Percentiles rank a stretch among this genome's conserved stretches.
These are phyloP conservation scores for Musa balbisiana DNA, from an alignment of 202 grass and related monocot genomes.

Conservation along the genomic window DNA sequence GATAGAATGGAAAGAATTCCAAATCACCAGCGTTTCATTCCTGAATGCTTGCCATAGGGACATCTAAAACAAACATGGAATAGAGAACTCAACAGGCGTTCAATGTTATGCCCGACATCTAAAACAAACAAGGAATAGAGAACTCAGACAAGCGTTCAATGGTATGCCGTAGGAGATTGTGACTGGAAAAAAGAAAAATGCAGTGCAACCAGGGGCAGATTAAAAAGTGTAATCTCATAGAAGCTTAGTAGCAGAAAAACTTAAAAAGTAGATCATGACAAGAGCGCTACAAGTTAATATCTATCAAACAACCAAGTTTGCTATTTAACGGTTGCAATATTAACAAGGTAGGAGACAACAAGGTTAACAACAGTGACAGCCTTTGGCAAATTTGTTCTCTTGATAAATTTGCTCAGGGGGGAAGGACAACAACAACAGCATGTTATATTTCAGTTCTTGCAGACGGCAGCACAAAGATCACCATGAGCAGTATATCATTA, in stretches of 20 bases:
- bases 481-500: not conserved
- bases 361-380: not conserved
- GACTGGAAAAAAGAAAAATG: not conserved
- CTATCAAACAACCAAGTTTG: not conserved
- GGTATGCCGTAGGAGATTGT: not conserved
- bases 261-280: not conserved
- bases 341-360: not conserved
- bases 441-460: not conserved
- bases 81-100: not conserved
- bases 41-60: not conserved
- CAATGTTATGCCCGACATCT: not conserved
- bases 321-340: not conserved
- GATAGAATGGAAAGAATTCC: no score
- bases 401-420: not conserved
- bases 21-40: no score
- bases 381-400: not conserved
- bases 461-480: not conserved
- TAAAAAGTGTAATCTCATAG: not conserved
- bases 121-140: not conserved
- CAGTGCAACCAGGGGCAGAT: not conserved
- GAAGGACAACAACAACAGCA: not conserved
- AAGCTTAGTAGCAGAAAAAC: not conserved
- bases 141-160: not conserved
- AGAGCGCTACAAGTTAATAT: not conserved
- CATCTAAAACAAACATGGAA: not conserved